These are phyloP conservation scores for Biscogniauxia mediterranea DNA, from an alignment of 2,329 filamentous ascomycete species.

Conservation along the genomic window DNA sequence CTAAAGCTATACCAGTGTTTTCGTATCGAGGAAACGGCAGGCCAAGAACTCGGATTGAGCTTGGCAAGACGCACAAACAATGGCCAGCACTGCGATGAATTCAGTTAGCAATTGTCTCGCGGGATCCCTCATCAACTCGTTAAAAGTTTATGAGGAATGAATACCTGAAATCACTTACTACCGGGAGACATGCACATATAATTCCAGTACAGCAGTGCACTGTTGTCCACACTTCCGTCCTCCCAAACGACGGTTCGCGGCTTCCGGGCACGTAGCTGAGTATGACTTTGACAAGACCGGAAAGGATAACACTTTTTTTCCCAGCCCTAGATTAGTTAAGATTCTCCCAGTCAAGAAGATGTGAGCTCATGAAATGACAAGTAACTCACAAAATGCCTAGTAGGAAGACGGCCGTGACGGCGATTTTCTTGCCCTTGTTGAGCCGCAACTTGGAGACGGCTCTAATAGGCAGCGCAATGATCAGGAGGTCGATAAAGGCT, in stretches of 20 bases:
- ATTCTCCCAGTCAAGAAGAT: background rate
- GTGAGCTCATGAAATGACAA: background rate
- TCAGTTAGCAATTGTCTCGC: too few species aligned
- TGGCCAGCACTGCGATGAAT: slow-evolving; percentile 7
- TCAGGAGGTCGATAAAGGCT: slow-evolving; percentile 16
- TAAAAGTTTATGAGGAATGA: too few species aligned
- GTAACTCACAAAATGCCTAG: slow-evolving; percentile 17
- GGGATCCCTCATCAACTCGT: too few species aligned
- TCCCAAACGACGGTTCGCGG: slow-evolving; percentile 8
- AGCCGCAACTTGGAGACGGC: slow-evolving; percentile 15
- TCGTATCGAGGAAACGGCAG: slow-evolving; percentile 1
- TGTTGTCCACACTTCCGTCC: slow-evolving; percentile 21
- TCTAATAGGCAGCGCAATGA: slow-evolving; percentile 16
- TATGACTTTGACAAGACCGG: slow-evolving; percentile 14
- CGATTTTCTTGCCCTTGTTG: slow-evolving; percentile 14
- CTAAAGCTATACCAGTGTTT: slow-evolving; percentile 3
- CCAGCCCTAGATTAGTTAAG: background rate
- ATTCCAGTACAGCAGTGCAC: slow-evolving; percentile 24
- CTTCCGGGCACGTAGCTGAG: slow-evolving; percentile 12
- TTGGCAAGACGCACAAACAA: slow-evolving; percentile 7
- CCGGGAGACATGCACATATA: slow-evolving; percentile 26
- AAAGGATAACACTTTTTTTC: slow-evolving; percentile 12
- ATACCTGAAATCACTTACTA: background rate
- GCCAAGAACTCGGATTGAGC: background rate
- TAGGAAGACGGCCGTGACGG: slow-evolving; percentile 20